phyloP scores from a whole-genome alignment of 116 monocot genomes.

The Cymodocea nodosa region DNA sequence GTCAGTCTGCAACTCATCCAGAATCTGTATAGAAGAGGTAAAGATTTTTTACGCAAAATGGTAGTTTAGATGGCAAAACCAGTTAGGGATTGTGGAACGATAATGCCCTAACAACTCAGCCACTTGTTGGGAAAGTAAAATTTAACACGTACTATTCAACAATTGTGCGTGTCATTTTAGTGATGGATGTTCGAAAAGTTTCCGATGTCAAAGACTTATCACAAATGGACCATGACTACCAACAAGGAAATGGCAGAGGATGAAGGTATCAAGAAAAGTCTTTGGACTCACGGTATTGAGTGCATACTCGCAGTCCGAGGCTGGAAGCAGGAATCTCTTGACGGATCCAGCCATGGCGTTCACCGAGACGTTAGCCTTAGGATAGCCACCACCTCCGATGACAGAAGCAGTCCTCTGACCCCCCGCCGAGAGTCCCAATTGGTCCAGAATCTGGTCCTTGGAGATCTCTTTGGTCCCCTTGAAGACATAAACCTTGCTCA shows the following conservation, averaged over 20 bases:
- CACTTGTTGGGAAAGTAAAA: too few species aligned
- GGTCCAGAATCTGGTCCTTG: slow-evolving; percentile 78
- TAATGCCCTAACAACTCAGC: too few species aligned
- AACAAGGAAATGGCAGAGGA: background rate
- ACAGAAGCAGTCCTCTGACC: slow-evolving; percentile 10
- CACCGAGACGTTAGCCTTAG: slow-evolving; percentile 20
- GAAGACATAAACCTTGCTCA: slow-evolving; percentile 77
- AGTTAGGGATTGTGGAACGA: too few species aligned
- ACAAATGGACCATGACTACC: too few species aligned
- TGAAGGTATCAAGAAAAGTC: background rate
- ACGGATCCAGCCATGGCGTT: slow-evolving; percentile 25
- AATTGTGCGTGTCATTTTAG: background rate
- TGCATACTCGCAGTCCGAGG: slow-evolving; percentile 81
- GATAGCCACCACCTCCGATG: slow-evolving; percentile 9
- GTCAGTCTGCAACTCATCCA: slow-evolving; percentile 90
- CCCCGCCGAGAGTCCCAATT: slow-evolving; percentile 48
- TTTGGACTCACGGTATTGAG: slow-evolving; percentile 55
- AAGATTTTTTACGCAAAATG: too few species aligned
- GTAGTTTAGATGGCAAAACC: too few species aligned
- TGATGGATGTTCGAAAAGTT: too few species aligned
- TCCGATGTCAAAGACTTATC: too few species aligned
- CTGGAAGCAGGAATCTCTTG: slow-evolving; percentile 70
- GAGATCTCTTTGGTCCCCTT: slow-evolving; percentile 77
- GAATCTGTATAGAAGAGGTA: slow-evolving; percentile 26
- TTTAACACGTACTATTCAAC: background rate